These are phyloP conservation scores for Fistulifera solaris DNA, from an alignment of 108 stramenopile species.

Conservation along the genomic window DNA sequence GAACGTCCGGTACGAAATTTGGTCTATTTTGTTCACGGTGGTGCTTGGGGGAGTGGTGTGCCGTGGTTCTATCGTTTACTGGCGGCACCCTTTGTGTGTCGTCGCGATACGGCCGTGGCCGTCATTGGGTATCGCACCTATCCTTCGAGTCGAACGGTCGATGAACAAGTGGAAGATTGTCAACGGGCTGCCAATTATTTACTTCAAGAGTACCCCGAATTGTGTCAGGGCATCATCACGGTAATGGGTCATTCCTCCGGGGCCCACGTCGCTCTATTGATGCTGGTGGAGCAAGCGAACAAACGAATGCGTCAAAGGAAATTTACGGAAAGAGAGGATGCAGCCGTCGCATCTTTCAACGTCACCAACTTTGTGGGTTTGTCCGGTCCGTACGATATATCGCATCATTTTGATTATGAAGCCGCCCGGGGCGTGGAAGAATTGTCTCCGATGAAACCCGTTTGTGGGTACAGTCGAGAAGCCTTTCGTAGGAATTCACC, in stretches of 20 bases:
- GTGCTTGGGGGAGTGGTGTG: constrained; percentile 73
- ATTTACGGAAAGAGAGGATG: no score
- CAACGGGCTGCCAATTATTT: constrained; percentile 20
- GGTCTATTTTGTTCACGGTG: constrained; percentile 60
- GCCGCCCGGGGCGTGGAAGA: constrained; percentile 79
- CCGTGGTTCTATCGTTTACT: constrained; percentile 77
- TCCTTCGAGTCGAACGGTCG: constrained; percentile 42
- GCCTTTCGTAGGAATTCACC: constrained; percentile 51
- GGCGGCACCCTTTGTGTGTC: constrained; percentile 42
- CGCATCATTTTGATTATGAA: constrained; percentile 80
- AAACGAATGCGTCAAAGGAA: neutral
- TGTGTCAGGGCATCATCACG: constrained; percentile 39
- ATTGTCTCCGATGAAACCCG: constrained; percentile 70
- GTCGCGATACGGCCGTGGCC: constrained; percentile 37
- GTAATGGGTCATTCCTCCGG: constrained; percentile 72
- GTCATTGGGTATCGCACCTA: constrained; percentile 74
- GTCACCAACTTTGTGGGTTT: constrained; percentile 32
- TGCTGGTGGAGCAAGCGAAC: constrained; percentile 40
- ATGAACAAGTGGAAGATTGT: constrained; percentile 56
- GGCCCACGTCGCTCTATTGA: constrained; percentile 61
- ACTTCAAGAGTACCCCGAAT: constrained; percentile 19
- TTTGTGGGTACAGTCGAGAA: constrained; percentile 44
- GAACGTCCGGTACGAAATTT: neutral
- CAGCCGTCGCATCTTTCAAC: no score
- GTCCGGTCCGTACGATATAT: constrained; percentile 68